These are phyloP conservation scores for Lachnellula occidentalis DNA, from an alignment of 2,329 filamentous ascomycete species.

Conservation along the genomic window DNA sequence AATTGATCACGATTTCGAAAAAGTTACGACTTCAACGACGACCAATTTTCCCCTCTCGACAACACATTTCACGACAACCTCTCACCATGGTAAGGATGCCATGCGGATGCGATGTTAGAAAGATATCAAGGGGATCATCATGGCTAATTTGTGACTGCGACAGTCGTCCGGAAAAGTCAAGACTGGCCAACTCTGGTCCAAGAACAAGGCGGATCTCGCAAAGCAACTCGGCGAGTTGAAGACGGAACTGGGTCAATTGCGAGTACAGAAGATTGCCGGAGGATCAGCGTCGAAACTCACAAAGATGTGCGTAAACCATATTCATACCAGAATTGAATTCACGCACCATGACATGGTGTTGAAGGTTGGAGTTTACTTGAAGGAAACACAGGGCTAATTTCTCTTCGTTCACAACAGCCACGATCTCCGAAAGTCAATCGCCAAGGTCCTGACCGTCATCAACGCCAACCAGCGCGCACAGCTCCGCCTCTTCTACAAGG, in stretches of 20 bases:
- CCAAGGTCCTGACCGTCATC: conserved; percentile 97
- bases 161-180: conserved; percentile 72
- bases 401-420: conserved; percentile 53
- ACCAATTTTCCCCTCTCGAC: conserved; percentile 6
- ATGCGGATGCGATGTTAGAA: conserved; percentile 12
- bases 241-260: conserved; percentile 91
- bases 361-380: not conserved
- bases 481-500: conserved; percentile 99
- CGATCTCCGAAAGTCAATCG: conserved; percentile 99
- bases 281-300: conserved; percentile 93
- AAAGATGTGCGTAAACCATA: conserved; percentile 77
- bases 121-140: conserved; percentile 9
- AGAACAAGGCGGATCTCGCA: conserved; percentile 97
- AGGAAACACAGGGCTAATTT: not conserved
- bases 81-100: conserved; percentile 18
- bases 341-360: not conserved
- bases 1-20: not conserved
- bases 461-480: conserved; percentile 98
- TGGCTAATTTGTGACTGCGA: conserved; percentile 35
- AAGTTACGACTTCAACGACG: not conserved
- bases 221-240: conserved; percentile 95
- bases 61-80: conserved; percentile 19
- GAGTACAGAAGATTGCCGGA: conserved; percentile 95
- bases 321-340: not conserved
- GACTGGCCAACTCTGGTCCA: conserved; percentile 94